Evolutionary conservation across 1,284 basidiomycete genomes (phyloP), one percentile per base, ranked within the genome.

Genomic region (Ceratorhiza oryzae-sativae): DNA sequence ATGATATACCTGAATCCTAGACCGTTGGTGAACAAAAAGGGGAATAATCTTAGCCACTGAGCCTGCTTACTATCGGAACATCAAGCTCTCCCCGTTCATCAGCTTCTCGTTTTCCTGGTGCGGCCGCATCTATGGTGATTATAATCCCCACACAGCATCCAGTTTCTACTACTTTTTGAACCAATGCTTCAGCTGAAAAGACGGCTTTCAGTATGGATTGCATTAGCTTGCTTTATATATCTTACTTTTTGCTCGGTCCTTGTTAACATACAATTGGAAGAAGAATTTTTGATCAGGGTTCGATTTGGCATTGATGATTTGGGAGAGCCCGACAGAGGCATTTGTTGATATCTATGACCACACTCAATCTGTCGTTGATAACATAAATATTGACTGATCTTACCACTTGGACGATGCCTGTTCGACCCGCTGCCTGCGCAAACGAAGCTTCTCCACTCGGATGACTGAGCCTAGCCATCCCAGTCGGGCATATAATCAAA

Each of bases 51-150:
- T 13, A 27, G 27, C 1, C 10, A 39, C 12, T 39, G 18, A 27
- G 30, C 5, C 9, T 18, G 42, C 65, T 73, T 41, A 73, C 72
- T 32, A 73, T 61, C 13, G 53, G 55, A 30, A 73, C 76, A 34
- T 81, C 79, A 18, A 79, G 79, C 73, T 82, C 81, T 10, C 78
- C 74, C 8, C 84, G 77, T 77, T 84, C 80, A 76, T 97, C 95
- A 51, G 87, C 81, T 80, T 97, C 95, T 46, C 95, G 86, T 78
- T 95, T 95, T 10, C 94, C 92, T 8, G 93, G 87, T 12, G 93
- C 88, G 4, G 93, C 85, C 9, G 94, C 94, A 81, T 97, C 95
- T 3, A 96, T 95, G 0, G 95, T 97, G 53, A 98, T 82, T 80
- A 94, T 93, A 71, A 98, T 92, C 0, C 93, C 94, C 67, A 89